Percentiles rank a stretch among this genome's conserved stretches.
phyloP scores from a whole-genome alignment of 257 asterid genomes.

The Striga asiatica region DNA sequence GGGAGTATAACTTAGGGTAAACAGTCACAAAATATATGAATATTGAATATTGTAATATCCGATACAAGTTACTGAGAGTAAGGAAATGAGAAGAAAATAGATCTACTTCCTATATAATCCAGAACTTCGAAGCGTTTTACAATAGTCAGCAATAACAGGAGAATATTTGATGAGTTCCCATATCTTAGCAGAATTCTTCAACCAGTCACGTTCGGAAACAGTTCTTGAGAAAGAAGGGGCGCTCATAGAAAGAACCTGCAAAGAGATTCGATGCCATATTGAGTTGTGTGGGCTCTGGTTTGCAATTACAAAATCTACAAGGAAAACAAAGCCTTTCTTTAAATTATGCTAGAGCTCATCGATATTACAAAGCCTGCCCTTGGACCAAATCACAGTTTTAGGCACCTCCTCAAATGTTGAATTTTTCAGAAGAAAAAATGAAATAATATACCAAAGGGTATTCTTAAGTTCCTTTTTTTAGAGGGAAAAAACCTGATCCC shows the following conservation, averaged over 20 bases:
- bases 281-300: background rate
- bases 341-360: background rate
- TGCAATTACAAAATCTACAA: background rate
- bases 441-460: no score
- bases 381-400: no score
- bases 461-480: no score
- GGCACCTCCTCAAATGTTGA: no score
- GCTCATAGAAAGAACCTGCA: slow-evolving; percentile 67
- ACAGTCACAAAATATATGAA: no score
- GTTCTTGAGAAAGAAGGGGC: slow-evolving; percentile 62
- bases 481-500: slow-evolving; percentile 62
- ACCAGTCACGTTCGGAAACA: slow-evolving; percentile 91
- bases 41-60: no score
- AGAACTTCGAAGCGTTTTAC: slow-evolving; percentile 52
- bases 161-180: slow-evolving; percentile 77
- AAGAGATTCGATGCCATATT: background rate
- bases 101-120: slow-evolving; percentile 60
- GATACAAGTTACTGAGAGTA: no score
- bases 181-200: slow-evolving; percentile 88
- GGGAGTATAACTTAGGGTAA: no score
- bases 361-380: background rate
- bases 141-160: slow-evolving; percentile 47
- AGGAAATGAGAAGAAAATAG: no score
- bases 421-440: no score
- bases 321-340: no score